Evolutionary conservation across 805 yeast species (phyloP).

Genomic region (Kodamaea leandrae): DNA sequence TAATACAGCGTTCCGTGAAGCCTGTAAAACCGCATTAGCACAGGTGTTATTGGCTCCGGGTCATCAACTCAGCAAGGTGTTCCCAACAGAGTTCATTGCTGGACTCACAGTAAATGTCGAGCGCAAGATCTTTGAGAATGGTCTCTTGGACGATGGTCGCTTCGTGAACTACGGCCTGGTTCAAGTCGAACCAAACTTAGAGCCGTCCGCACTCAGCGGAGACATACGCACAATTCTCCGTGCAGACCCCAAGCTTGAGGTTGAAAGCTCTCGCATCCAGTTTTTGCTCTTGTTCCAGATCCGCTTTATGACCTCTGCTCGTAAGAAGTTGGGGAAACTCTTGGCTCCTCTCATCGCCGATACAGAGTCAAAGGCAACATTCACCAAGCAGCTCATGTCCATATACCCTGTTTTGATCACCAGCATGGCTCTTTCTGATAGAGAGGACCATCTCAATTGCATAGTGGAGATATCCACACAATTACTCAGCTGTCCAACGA

Average conservation of each 20-base stretch:
- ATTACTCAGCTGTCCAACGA: constrained; percentile 43
- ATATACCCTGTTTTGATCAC: constrained; percentile 52
- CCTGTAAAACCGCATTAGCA: constrained; percentile 42
- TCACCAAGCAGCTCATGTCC: constrained; percentile 53
- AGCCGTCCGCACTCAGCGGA: background rate
- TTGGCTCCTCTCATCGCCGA: constrained; percentile 58
- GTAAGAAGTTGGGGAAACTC: constrained; percentile 48
- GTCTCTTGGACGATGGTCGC: constrained; percentile 28
- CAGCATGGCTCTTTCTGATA: constrained; percentile 46
- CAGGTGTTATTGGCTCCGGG: constrained; percentile 40
- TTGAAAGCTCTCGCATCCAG: constrained; percentile 52
- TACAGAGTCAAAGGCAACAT: constrained; percentile 42
- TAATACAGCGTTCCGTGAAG: constrained; percentile 22
- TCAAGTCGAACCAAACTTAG: constrained; percentile 11
- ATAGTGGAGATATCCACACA: constrained; percentile 36
- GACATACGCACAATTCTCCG: background rate
- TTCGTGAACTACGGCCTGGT: constrained; percentile 24
- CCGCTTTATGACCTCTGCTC: constrained; percentile 51
- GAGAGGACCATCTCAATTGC: constrained; percentile 46
- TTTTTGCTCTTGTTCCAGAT: constrained; percentile 56
- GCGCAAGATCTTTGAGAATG: constrained; percentile 25
- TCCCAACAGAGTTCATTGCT: constrained; percentile 24
- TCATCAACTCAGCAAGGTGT: constrained; percentile 30
- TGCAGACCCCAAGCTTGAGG: constrained; percentile 12
- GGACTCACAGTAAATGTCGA: constrained; percentile 11